These are phyloP conservation scores for Epicoccum nigrum DNA, from an alignment of 2,329 filamentous ascomycete genomes.

Conservation along the genomic window DNA sequence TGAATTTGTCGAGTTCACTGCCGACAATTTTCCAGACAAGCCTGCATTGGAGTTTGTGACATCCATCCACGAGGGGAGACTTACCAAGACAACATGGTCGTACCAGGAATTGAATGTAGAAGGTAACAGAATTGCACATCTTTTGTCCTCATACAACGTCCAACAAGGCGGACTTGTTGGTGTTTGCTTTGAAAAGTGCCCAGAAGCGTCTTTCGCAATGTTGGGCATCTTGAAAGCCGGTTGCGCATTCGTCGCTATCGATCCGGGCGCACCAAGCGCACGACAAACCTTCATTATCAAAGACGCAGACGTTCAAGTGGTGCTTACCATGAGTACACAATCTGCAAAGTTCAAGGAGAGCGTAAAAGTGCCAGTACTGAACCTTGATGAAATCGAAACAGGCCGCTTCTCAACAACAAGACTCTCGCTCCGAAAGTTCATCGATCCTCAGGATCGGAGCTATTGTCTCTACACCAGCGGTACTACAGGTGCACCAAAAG, in stretches of 20 bases:
- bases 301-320: slow-evolving; percentile 70
- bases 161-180: slow-evolving; percentile 69
- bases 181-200: slow-evolving; percentile 83
- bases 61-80: slow-evolving; percentile 55
- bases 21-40: slow-evolving; percentile 61
- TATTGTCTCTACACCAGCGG: slow-evolving; percentile 90
- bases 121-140: slow-evolving; percentile 73
- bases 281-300: slow-evolving; percentile 78
- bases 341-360: slow-evolving; percentile 46
- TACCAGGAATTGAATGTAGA: slow-evolving; percentile 74
- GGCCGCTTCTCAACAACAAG: slow-evolving; percentile 45
- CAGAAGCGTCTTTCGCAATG: slow-evolving; percentile 82
- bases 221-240: slow-evolving; percentile 83
- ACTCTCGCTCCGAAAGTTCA: slow-evolving; percentile 29
- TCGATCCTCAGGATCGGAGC: slow-evolving; percentile 64
- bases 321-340: slow-evolving; percentile 64
- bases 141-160: slow-evolving; percentile 61
- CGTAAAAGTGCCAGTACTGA: slow-evolving; percentile 50
- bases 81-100: slow-evolving; percentile 67
- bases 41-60: slow-evolving; percentile 78
- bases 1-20: slow-evolving; percentile 74
- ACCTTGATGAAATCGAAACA: slow-evolving; percentile 52
- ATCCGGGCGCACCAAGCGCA: slow-evolving; percentile 72
- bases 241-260: slow-evolving; percentile 80
- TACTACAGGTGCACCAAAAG: slow-evolving; percentile 85